Base-by-base conservation (phyloP, 805 yeast species). In the Myxozyma melibiosi region DNA sequence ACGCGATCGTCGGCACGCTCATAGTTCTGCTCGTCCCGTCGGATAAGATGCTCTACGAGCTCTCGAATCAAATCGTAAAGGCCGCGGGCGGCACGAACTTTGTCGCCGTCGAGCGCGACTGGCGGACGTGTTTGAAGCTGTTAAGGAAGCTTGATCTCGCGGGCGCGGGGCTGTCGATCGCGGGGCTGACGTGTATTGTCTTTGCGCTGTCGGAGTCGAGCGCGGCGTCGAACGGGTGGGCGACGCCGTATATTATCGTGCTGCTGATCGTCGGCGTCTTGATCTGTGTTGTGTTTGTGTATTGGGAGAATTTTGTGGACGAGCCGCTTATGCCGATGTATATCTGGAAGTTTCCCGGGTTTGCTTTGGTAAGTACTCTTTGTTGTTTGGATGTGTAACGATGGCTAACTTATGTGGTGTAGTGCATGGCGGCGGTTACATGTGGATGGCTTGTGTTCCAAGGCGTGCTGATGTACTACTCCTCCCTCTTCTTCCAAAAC, bases 311-410 rank as follows among this genome's bases (percentile, higher is more conserved):
- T 2, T 71, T 70, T 46, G 57, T 74, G 1, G 51, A 60, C 41
- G 64, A 67, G 13, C 82, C 82, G 16, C 66, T 79, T 20, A 76
- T 79, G 78, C 82, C 81, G 11, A 71, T 78, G 74, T 52, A 57
- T 40, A 65, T 79, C 55, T 79, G 78, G 75, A 70, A 65, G 43
- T 72, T 65, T 55, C 68, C 64, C 30, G 73, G 75, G 41, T 79
- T 78, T 49, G 67, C 73, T 14, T 39, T 78, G 40, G 50, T 45
- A 34, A 9, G 40, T 38, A 16, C 18, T 16, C 16, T 3, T 35
- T 35, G 20, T 7, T 8, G 39, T 35, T 35, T 4, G 13, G 20
- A 16, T 11, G 7, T 14, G 24, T 40, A n/a, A n/a, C n/a, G n/a
- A n/a, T n/a, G n/a, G n/a, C n/a, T n/a, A n/a, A 40, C 30, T 22